These are phyloP conservation scores for Tricholoma furcatifolium DNA, from an alignment of 768 basidiomycete genomes.

Conservation along the genomic window DNA sequence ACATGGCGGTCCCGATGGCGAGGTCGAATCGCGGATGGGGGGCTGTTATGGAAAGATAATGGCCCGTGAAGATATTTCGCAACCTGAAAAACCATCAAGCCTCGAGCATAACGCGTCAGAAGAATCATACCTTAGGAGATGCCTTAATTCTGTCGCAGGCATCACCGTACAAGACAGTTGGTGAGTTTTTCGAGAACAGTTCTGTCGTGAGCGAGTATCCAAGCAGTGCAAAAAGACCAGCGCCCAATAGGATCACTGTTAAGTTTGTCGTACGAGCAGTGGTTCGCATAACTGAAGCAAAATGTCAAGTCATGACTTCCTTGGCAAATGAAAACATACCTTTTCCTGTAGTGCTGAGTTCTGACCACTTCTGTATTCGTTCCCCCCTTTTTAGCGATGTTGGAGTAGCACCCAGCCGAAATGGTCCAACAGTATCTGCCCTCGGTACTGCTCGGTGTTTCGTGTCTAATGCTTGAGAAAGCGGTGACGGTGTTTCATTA, in stretches of 20 bases:
- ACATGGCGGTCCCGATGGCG: conserved; percentile 84
- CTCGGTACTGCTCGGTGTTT: conserved; percentile 42
- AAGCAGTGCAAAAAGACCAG: conserved; percentile 73
- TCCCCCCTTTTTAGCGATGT: conserved; percentile 50
- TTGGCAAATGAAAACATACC: conserved; percentile 37
- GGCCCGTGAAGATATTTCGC: conserved; percentile 66
- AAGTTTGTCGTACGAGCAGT: conserved; percentile 50
- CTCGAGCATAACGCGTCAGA: conserved; percentile 1
- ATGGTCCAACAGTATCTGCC: conserved; percentile 73
- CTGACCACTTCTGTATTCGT: conserved; percentile 74
- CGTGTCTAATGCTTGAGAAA: conserved; percentile 66
- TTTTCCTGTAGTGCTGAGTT: conserved; percentile 75
- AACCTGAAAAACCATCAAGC: conserved; percentile 43
- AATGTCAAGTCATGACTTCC: background rate
- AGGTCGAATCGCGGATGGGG: conserved; percentile 71
- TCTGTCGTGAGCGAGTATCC: conserved; percentile 81
- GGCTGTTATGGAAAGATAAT: conserved; percentile 77
- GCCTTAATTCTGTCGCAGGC: conserved; percentile 53
- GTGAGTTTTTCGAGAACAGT: conserved; percentile 85
- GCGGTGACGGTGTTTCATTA: conserved; percentile 46
- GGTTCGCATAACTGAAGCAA: conserved; percentile 42
- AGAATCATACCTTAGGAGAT: conserved; percentile 42
- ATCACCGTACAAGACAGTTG: conserved; percentile 73
- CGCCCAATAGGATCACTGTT: conserved; percentile 70
- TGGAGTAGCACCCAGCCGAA: conserved; percentile 68